A percentile compares a stretch with the other conserved stretches of the same genome.
Evolutionary conservation across 2,329 filamentous ascomycete species (phyloP).

Genomic region (Rutstroemia sp.): DNA sequence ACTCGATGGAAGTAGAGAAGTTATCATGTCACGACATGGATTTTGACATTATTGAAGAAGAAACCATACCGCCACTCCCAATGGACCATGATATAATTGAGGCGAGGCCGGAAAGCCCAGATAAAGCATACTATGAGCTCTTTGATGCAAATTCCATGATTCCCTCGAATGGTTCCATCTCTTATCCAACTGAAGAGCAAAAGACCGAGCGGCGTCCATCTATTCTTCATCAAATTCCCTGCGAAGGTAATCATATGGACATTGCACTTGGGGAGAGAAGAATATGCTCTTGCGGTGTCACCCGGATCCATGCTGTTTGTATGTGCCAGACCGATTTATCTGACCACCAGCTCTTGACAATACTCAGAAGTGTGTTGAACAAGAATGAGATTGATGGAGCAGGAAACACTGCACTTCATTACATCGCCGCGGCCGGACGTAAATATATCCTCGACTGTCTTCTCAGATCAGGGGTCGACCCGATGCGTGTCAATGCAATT

Average conservation of each 20-base stretch:
- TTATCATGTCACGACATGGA: background rate
- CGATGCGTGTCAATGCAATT: background rate
- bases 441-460: constrained; percentile 2
- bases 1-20: constrained; percentile 3
- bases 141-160: constrained; percentile 7
- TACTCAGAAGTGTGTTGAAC: background rate
- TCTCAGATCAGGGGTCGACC: background rate
- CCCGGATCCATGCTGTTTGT: constrained; percentile 5
- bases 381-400: constrained; percentile 1
- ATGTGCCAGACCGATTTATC: constrained; percentile 2
- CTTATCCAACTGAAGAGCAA: background rate
- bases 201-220: background rate
- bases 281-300: constrained; percentile 4
- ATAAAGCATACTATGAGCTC: constrained; percentile 5
- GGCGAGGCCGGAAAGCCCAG: background rate
- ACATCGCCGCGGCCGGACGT: constrained; percentile 6
- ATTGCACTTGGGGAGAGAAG: background rate
- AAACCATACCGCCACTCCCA: background rate
- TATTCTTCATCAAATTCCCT: constrained; percentile 2
- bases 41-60: background rate
- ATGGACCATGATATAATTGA: background rate
- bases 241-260: constrained; percentile 4
- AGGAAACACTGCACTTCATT: constrained; percentile 7
- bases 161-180: background rate
- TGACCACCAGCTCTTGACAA: constrained; percentile 1